A percentile compares a stretch with the other conserved stretches of the same genome.
Conservation (phyloP, 1,284 basidiomycete species). For the Cutaneotrichosporon curvatum region DNA sequence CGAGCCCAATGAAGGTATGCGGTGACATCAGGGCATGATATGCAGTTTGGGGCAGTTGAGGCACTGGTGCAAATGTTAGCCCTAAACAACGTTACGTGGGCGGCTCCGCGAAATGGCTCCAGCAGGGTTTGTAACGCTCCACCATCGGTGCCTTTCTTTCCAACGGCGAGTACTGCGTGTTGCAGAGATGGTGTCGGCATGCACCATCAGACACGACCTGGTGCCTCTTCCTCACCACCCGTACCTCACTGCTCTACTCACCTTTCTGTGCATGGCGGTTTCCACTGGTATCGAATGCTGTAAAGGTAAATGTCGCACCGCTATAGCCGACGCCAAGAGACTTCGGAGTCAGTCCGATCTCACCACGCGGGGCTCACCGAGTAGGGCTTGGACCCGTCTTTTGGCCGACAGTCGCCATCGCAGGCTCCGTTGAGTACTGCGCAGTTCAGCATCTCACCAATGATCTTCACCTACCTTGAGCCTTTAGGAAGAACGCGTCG, state of each 20-base stretch:
- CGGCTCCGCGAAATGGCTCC: no score
- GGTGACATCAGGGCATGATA: conserved; percentile 86
- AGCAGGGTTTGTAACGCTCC: no score
- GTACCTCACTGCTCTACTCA: conserved; percentile 35
- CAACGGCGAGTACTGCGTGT: no score
- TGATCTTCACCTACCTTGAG: conserved; percentile 58
- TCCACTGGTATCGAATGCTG: conserved; percentile 88
- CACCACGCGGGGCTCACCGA: conserved; percentile 52
- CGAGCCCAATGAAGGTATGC: conserved; percentile 93
- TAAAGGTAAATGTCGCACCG: conserved; percentile 95
- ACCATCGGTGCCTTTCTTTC: no score
- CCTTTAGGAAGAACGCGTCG: conserved; percentile 98
- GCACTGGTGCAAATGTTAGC: conserved; percentile 54
- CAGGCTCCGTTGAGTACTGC: conserved; percentile 90
- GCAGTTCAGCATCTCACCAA: not conserved
- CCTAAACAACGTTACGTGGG: no score
- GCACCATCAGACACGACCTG: no score
- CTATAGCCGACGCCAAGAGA: conserved; percentile 90
- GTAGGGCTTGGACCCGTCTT: conserved; percentile 59
- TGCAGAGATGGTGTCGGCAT: no score
- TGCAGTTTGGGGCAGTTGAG: conserved; percentile 83
- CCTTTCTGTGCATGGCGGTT: conserved; percentile 82
- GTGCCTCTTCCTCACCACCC: no score
- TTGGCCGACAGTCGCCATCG: conserved; percentile 62
- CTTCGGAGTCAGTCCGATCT: conserved; percentile 46